Evolutionary conservation across 345 rosid genomes (phyloP), one percentile per base, ranked within the genome.

Genomic region (Kandelia obovata): DNA sequence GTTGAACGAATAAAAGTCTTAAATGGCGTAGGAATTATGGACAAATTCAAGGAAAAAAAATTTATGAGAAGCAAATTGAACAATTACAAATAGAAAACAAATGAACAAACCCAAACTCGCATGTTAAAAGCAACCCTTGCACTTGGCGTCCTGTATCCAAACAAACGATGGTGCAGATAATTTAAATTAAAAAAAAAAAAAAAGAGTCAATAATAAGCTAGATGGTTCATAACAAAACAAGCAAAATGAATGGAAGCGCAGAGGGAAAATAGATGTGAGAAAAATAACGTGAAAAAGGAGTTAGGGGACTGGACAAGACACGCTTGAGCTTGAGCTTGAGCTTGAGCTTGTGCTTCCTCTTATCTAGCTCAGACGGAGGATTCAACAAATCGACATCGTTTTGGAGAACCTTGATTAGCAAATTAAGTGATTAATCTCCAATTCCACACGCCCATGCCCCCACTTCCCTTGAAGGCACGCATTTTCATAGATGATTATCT

Each of bases 321-420:
- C 21, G 58, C 58, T 53, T 53, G 58, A 53, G 58, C 15, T 53
- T 53, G 28, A 8, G 58, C 15, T 53, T 53, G 28, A 8, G 58
- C 58, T 53, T 53, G 58, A 53, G 58, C 15, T 53, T 53, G 28
- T 23, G 28, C 26, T 21, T 53, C 28, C 58, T 53, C 58, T 53
- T 53, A 27, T 61, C 66, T 2, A 70, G 60, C 66, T 70, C 73
- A 2, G 73, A 35, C 6, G 66, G 66, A 21, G 66, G 73, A 43
- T 70, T 61, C 25, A 70, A 59, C 66, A 52, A 70, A 61, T 61
- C 73, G 52, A 61, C 34, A 21, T 70, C 73, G 66, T 61, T 69
- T 69, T 60, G 73, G 49, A 69, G 73, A 69, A 69, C 73, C 73
- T 70, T 21, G 26, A 30, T 7, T 0, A 19, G 1, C 9, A 21